Evolutionary conservation across 2,329 filamentous ascomycete genomes (phyloP).

Genomic region (Leptosphaerulina australis): DNA sequence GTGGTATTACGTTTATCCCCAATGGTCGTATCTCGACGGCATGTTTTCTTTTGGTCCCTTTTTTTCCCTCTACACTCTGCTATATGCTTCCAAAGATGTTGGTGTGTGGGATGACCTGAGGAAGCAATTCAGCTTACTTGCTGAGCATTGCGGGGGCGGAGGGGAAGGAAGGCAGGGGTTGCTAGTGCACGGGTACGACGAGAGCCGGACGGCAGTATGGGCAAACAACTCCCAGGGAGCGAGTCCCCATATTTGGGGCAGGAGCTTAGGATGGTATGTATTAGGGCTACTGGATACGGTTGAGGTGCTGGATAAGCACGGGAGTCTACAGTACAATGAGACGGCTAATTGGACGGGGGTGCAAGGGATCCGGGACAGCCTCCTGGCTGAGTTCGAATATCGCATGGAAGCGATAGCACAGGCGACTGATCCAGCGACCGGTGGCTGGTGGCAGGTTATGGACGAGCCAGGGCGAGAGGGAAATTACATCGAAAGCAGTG

Average conservation of each 20-base stretch:
- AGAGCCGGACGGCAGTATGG: conserved; percentile 57
- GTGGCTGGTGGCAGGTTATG: conserved; percentile 66
- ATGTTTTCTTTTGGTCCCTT: conserved; percentile 59
- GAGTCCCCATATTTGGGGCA: conserved; percentile 60
- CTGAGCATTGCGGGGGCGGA: conserved; percentile 51
- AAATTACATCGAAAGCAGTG: conserved; percentile 67
- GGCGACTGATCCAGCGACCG: conserved; percentile 36
- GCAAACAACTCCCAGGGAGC: conserved; percentile 58
- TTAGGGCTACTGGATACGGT: conserved; percentile 59
- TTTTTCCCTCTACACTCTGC: conserved; percentile 36
- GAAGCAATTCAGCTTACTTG: conserved; percentile 49
- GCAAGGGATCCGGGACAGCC: background rate
- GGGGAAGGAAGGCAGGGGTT: conserved; percentile 49
- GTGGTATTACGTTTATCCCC: conserved; percentile 54
- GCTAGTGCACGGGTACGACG: conserved; percentile 63
- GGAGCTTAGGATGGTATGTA: conserved; percentile 62
- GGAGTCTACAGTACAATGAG: no score
- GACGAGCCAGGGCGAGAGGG: conserved; percentile 54
- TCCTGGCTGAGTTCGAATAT: background rate
- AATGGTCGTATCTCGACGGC: conserved; percentile 62
- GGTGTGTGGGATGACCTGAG: conserved; percentile 23
- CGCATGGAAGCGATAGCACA: background rate
- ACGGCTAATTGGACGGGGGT: background rate
- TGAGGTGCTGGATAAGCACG: conserved; percentile 43
- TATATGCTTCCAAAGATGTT: conserved; percentile 8